phyloP scores from a whole-genome alignment of 495 filamentous ascomycete genomes.

The Xylaria curta region DNA sequence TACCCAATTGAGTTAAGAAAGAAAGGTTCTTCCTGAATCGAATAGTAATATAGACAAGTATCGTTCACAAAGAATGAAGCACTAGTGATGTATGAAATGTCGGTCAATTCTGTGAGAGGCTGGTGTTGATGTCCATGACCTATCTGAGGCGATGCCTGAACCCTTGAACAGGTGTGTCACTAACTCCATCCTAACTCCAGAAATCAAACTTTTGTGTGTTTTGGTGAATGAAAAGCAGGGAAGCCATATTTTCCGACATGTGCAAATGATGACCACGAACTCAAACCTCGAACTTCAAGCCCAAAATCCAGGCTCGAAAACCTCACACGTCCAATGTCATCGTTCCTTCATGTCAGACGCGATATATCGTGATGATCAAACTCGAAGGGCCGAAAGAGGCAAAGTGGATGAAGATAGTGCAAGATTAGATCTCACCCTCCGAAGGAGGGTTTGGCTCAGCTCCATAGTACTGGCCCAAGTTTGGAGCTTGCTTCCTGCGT shows the following conservation, averaged over 20 bases:
- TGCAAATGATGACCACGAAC: conserved; percentile 6
- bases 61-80: neutral
- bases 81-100: neutral
- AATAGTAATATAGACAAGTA: neutral
- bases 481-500: neutral
- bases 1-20: neutral
- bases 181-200: neutral
- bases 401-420: neutral
- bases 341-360: neutral
- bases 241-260: neutral
- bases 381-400: neutral
- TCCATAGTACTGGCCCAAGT: neutral
- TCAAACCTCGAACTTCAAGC: neutral
- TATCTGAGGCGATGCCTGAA: neutral
- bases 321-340: neutral
- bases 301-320: neutral
- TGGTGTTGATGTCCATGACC: neutral
- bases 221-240: neutral
- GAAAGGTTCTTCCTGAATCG: neutral
- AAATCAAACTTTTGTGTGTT: conserved; percentile 2
- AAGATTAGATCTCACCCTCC: neutral
- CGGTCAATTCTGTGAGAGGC: neutral
- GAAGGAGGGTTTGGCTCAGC: neutral
- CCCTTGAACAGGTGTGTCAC: neutral
- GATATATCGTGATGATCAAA: neutral